Conservation (phyloP, 2,329 filamentous ascomycete genomes). For the Phoma herbarum region DNA sequence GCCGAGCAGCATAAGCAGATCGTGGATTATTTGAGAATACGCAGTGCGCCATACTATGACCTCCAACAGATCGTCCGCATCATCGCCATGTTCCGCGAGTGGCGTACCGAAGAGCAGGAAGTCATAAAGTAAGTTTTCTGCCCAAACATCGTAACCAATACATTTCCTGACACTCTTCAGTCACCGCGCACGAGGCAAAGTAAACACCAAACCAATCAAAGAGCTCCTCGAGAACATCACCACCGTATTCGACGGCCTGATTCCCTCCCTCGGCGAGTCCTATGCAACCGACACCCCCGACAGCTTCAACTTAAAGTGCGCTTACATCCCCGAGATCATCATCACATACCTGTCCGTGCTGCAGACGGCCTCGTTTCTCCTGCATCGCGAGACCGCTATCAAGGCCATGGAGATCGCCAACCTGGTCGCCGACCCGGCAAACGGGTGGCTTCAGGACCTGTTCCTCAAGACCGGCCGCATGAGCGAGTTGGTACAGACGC, state of each 20-base stretch:
- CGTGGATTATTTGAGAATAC: constrained; percentile 34
- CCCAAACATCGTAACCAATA: background rate
- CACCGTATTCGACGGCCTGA: constrained; percentile 48
- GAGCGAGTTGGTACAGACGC: constrained; percentile 61
- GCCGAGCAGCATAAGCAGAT: constrained; percentile 31
- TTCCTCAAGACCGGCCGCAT: constrained; percentile 55
- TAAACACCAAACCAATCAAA: constrained; percentile 46
- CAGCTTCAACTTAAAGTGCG: constrained; percentile 71
- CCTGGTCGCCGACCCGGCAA: constrained; percentile 65
- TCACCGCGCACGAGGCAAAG: constrained; percentile 29
- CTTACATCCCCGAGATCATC: constrained; percentile 85
- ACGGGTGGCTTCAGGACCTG: constrained; percentile 46
- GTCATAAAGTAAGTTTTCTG: constrained; percentile 36
- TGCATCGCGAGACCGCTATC: constrained; percentile 79
- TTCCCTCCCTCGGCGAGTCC: constrained; percentile 36
- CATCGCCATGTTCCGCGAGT: constrained; percentile 55
- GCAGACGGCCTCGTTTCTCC: constrained; percentile 77
- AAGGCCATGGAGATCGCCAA: constrained; percentile 88
- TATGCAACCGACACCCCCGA: constrained; percentile 57
- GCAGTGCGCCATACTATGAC: constrained; percentile 52
- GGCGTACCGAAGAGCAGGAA: constrained; percentile 54
- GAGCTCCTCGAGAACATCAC: constrained; percentile 52
- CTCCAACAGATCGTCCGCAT: constrained; percentile 55
- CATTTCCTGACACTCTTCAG: constrained; percentile 19
- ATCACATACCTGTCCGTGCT: constrained; percentile 84